Evolutionary conservation across 2,329 filamentous ascomycete genomes (phyloP).

Genomic region (Fusarium solani-melongenae): DNA sequence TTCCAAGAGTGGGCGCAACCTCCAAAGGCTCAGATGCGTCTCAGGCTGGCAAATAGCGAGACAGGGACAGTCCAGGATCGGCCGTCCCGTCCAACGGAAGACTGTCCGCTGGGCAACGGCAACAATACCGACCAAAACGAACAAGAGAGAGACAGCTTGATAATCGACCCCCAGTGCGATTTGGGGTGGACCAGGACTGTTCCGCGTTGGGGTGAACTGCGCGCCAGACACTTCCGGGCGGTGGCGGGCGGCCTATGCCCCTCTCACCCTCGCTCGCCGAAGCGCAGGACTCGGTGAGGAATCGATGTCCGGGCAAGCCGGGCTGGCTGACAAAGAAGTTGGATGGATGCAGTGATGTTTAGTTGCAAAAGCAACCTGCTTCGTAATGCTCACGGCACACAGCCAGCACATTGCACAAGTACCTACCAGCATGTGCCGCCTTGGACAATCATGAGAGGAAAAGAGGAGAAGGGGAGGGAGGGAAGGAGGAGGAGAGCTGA

Average conservation of each 20-base stretch:
- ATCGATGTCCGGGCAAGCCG: conserved; percentile 39
- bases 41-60: background rate
- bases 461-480: conserved; percentile 5
- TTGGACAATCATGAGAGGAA: background rate
- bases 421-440: conserved; percentile 6
- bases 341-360: conserved; percentile 21
- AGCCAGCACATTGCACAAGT: conserved; percentile 1
- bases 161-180: conserved; percentile 33
- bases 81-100: conserved; percentile 24
- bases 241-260: conserved; percentile 15
- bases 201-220: conserved; percentile 30
- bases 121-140: conserved; percentile 36
- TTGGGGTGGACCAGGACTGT: conserved; percentile 38
- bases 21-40: conserved; percentile 5
- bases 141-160: conserved; percentile 24
- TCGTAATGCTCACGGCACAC: conserved; percentile 38
- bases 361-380: conserved; percentile 32
- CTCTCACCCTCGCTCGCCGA: conserved; percentile 35
- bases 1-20: background rate
- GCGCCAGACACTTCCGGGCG: conserved; percentile 21
- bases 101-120: conserved; percentile 36
- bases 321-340: conserved; percentile 34
- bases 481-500: conserved; percentile 5
- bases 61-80: background rate
- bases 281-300: conserved; percentile 39